Percentiles rank a stretch among this genome's conserved stretches.
phyloP scores from a whole-genome alignment of 2,329 filamentous ascomycete genomes.

The Ophiostoma angusticollis region DNA sequence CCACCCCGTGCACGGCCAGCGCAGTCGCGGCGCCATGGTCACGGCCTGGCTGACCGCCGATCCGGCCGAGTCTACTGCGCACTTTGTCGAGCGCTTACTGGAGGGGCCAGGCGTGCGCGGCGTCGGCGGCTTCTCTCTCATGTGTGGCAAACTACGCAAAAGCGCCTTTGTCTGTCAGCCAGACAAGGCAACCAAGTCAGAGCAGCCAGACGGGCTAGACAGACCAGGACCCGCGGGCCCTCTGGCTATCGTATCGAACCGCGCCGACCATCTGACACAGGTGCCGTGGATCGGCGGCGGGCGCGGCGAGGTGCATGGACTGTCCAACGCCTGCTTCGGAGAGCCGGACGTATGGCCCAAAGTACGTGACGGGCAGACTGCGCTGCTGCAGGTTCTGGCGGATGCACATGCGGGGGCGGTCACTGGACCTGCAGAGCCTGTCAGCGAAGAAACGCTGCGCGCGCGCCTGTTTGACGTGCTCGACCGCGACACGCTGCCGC shows the following conservation, averaged over 20 bases:
- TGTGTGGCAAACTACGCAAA: constrained; percentile 46
- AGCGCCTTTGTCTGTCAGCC: constrained; percentile 10
- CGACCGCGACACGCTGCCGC: constrained; percentile 43
- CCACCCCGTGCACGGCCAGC: constrained; percentile 40
- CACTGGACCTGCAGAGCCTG: background rate
- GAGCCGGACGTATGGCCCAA: constrained; percentile 48
- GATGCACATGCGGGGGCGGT: constrained; percentile 21
- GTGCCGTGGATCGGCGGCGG: constrained; percentile 45
- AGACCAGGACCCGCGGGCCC: constrained; percentile 23
- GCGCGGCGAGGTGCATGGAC: constrained; percentile 39
- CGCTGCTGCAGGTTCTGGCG: constrained; percentile 32
- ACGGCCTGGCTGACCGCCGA: constrained; percentile 46
- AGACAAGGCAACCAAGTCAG: constrained; percentile 7
- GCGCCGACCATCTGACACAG: constrained; percentile 36
- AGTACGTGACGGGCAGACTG: constrained; percentile 36
- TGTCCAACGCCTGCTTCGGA: constrained; percentile 50
- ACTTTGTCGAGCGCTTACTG: constrained; percentile 41
- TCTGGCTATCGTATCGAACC: constrained; percentile 50
- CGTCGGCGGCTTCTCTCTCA: constrained; percentile 53
- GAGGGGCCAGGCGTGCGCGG: constrained; percentile 41
- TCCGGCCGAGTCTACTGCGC: constrained; percentile 31
- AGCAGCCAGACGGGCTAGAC: constrained; percentile 1
- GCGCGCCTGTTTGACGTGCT: constrained; percentile 40
- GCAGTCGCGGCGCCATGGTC: constrained; percentile 51
- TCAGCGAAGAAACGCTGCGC: constrained; percentile 39